Conservation (phyloP, 306 rosid species). For the Luffa acutangula region DNA sequence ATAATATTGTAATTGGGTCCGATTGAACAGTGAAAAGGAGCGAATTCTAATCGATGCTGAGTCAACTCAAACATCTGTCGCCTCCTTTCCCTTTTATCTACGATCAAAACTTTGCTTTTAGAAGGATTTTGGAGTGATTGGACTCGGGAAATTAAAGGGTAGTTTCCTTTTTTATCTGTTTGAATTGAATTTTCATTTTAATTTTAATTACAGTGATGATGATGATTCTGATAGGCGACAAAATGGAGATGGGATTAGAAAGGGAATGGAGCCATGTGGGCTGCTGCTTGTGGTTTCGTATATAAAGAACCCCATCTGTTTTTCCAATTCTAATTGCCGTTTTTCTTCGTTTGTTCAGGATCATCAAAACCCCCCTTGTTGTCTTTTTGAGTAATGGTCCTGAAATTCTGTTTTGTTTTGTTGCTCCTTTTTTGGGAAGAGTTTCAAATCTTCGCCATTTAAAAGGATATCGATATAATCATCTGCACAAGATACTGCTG, state of each 20-base stretch:
- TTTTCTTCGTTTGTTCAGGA: constrained; percentile 9
- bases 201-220: neutral
- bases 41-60: neutral
- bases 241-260: constrained; percentile 1
- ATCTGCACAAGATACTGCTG: constrained; percentile 14
- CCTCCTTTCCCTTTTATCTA: neutral
- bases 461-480: neutral
- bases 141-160: neutral
- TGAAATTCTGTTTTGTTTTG: constrained; percentile 18
- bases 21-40: neutral
- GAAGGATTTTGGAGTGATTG: neutral
- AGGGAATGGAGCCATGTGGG: constrained; percentile 1
- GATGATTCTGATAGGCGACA: neutral
- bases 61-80: constrained; percentile 5
- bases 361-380: constrained; percentile 18
- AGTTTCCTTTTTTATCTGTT: neutral
- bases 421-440: constrained; percentile 15
- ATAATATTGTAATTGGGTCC: neutral
- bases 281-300: neutral
- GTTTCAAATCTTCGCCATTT: constrained; percentile 3
- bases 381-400: constrained; percentile 17
- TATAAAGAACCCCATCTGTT: neutral
- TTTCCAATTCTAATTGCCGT: neutral
- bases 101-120: constrained; percentile 1
- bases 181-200: too few species aligned